Conservation (phyloP, 768 basidiomycete species). For the Termitomyces sp. region DNA sequence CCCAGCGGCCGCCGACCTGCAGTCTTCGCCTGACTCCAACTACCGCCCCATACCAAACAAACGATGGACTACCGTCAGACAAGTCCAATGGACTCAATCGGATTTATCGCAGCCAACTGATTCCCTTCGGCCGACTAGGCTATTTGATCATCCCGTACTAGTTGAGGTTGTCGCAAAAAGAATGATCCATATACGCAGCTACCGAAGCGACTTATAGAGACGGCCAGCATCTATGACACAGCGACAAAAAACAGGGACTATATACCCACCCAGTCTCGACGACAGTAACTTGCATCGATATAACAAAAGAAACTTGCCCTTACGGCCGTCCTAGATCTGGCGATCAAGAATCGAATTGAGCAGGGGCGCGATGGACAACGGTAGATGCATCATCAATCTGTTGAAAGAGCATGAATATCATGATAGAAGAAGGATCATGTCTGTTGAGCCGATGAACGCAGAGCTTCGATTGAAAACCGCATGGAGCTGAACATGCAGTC, state of each 20-base stretch:
- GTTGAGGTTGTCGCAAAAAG: neutral
- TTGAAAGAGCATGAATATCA: neutral
- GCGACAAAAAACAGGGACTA: neutral
- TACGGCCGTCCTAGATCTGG: neutral
- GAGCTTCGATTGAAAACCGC: neutral
- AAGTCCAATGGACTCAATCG: neutral
- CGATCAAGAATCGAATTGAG: neutral
- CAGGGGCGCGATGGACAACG: neutral
- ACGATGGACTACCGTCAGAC: neutral
- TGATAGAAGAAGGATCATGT: no score
- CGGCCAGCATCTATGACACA: neutral
- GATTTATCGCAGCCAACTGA: neutral
- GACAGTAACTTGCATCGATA: neutral
- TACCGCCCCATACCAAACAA: neutral
- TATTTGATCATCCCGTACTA: neutral
- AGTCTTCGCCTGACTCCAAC: neutral
- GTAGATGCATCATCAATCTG: neutral
- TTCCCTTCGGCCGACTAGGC: neutral
- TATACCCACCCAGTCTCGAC: neutral
- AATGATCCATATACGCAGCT: neutral
- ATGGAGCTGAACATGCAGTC: neutral
- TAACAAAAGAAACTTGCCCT: neutral
- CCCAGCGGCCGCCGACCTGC: neutral
- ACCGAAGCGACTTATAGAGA: neutral
- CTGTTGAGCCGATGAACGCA: neutral